A percentile compares a stretch with the other conserved stretches of the same genome.
These are phyloP conservation scores for Pisolithus orientalis DNA, from an alignment of 768 basidiomycete genomes.

Conservation along the genomic window DNA sequence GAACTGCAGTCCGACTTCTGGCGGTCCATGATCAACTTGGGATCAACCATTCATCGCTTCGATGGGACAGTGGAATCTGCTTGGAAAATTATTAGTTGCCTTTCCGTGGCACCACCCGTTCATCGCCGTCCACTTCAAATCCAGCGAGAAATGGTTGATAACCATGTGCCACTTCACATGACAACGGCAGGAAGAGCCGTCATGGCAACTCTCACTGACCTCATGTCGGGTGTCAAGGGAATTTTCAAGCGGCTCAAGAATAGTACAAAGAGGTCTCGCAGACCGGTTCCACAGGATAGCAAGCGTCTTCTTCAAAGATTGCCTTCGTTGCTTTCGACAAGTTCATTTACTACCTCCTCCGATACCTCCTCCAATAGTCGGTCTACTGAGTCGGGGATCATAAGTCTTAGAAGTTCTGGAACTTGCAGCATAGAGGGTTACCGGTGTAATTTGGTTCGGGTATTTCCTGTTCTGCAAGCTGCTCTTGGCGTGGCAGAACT, in stretches of 20 bases:
- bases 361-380: no score
- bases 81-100: constrained; percentile 21
- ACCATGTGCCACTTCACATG: neutral
- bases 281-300: neutral
- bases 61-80: constrained; percentile 16
- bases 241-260: neutral
- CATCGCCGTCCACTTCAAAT: neutral
- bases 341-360: no score
- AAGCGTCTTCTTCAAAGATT: no score
- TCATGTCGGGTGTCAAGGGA: neutral
- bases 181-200: neutral
- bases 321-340: no score
- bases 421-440: no score
- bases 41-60: constrained; percentile 24
- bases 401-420: no score
- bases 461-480: no score
- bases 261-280: neutral
- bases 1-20: no score
- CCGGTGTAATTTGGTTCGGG: no score
- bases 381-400: no score
- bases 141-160: neutral
- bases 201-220: neutral
- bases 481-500: no score
- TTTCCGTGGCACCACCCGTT: neutral
- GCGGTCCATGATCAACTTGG: no score